phyloP scores from a whole-genome alignment of 495 filamentous ascomycete genomes.

The Neurospora cerealis region DNA sequence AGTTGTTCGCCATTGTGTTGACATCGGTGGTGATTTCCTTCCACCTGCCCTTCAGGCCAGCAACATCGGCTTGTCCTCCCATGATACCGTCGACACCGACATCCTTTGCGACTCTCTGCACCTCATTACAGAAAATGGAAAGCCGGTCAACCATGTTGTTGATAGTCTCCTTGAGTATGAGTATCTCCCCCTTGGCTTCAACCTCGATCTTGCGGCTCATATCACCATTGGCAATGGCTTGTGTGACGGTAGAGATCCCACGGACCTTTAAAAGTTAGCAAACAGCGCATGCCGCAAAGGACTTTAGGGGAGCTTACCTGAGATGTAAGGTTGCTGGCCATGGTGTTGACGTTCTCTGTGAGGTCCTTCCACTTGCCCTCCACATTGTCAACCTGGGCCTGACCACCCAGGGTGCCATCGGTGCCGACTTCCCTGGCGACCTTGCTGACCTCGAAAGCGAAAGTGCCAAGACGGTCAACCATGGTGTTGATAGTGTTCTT shows the following conservation, averaged over 20 bases:
- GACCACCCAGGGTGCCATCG: conserved; percentile 89
- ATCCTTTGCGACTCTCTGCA: conserved; percentile 92
- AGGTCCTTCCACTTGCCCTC: conserved; percentile 99
- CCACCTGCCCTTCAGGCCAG: conserved; percentile 89
- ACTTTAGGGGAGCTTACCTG: conserved; percentile 35
- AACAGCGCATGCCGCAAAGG: not conserved
- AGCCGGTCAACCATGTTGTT: conserved; percentile 98
- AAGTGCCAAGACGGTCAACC: conserved; percentile 94
- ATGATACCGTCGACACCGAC: conserved; percentile 98
- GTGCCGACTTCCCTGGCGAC: conserved; percentile 97
- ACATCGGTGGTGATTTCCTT: conserved; percentile 97
- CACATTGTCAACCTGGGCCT: conserved; percentile 93
- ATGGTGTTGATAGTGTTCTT: conserved; percentile 99
- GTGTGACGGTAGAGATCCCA: conserved; percentile 92
- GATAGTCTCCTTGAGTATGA: conserved; percentile 91
- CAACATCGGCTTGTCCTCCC: conserved; percentile 94
- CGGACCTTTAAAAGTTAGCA: conserved; percentile 47
- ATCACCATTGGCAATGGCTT: conserved; percentile 88
- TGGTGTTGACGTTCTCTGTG: conserved; percentile 89
- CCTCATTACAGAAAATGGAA: conserved; percentile 92
- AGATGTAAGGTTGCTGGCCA: conserved; percentile 91
- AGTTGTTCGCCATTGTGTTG: conserved; percentile 97
- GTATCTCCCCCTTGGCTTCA: conserved; percentile 89
- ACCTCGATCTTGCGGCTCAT: conserved; percentile 96
- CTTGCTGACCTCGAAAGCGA: conserved; percentile 97